Conservation (phyloP, 164 flowering plant genomes). For the Buxus sempervirens region DNA sequence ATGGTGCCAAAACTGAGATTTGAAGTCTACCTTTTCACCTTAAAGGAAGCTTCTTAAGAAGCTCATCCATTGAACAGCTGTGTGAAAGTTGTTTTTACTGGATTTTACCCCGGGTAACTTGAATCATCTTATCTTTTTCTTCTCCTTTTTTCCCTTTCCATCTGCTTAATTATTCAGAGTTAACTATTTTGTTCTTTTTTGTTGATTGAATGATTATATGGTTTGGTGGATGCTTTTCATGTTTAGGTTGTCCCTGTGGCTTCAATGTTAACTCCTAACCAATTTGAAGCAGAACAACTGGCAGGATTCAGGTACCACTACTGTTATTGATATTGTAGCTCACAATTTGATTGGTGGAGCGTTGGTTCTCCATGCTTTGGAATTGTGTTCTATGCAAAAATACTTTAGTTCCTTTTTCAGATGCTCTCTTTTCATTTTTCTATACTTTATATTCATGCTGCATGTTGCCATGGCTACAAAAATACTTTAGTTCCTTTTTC, state of each 20-base stretch:
- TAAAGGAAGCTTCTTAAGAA: neutral
- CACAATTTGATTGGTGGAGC: neutral
- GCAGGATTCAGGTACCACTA: conserved; percentile 64
- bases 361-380: neutral
- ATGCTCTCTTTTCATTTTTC: too few relatives aligned
- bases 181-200: too few relatives aligned
- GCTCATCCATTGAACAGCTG: neutral
- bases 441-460: too few relatives aligned
- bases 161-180: too few relatives aligned
- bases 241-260: conserved; percentile 93
- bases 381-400: too few relatives aligned
- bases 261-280: conserved; percentile 98
- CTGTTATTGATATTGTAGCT: neutral
- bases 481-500: too few relatives aligned
- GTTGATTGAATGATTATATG: neutral
- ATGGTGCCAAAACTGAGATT: neutral
- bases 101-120: neutral
- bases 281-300: conserved; percentile 93
- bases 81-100: neutral
- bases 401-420: too few relatives aligned
- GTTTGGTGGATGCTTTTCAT: conserved; percentile 4
- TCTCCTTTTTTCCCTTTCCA: too few relatives aligned
- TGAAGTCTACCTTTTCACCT: neutral
- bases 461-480: too few relatives aligned
- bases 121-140: neutral